Conservation (phyloP, 2,329 filamentous ascomycete genomes). For the Mariannaea elegans region DNA sequence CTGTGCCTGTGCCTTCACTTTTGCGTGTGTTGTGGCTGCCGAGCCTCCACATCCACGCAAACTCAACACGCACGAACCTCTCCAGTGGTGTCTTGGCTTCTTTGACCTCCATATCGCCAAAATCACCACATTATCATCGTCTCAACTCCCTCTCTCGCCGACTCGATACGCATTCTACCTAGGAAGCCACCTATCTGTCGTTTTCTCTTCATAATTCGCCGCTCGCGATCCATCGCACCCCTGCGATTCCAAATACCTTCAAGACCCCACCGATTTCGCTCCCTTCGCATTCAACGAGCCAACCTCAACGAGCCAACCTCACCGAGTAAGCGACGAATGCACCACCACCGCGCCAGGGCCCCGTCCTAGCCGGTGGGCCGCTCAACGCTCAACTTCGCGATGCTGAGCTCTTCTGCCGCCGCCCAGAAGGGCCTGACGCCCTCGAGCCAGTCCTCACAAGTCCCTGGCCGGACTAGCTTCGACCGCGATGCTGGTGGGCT, state of each 20-base stretch:
- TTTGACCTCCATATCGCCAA: constrained; percentile 22
- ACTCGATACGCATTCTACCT: constrained; percentile 13
- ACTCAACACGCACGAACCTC: constrained; percentile 17
- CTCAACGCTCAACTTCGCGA: constrained; percentile 43
- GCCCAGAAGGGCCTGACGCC: constrained; percentile 44
- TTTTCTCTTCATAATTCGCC: neutral
- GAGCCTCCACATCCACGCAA: constrained; percentile 37
- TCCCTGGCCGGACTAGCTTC: constrained; percentile 47
- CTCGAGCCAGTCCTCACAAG: constrained; percentile 47
- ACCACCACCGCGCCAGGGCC: constrained; percentile 45
- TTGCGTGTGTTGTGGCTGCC: constrained; percentile 22
- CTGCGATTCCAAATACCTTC: constrained; percentile 16
- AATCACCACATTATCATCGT: constrained; percentile 12
- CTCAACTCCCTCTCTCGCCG: constrained; percentile 15
- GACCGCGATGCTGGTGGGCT: constrained; percentile 63
- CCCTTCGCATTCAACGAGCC: constrained; percentile 19
- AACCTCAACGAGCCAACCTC: constrained; percentile 11
- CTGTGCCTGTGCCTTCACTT: constrained; percentile 14
- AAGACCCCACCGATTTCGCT: constrained; percentile 26
- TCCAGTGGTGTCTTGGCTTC: constrained; percentile 27
- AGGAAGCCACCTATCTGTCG: neutral
- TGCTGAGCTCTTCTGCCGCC: constrained; percentile 46
- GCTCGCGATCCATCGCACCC: neutral
- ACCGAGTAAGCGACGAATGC: constrained; percentile 47
- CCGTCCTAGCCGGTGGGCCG: constrained; percentile 51